Evolutionary conservation across 2,329 filamentous ascomycete genomes (phyloP).

Genomic region (Nothomitra cinnamomea): DNA sequence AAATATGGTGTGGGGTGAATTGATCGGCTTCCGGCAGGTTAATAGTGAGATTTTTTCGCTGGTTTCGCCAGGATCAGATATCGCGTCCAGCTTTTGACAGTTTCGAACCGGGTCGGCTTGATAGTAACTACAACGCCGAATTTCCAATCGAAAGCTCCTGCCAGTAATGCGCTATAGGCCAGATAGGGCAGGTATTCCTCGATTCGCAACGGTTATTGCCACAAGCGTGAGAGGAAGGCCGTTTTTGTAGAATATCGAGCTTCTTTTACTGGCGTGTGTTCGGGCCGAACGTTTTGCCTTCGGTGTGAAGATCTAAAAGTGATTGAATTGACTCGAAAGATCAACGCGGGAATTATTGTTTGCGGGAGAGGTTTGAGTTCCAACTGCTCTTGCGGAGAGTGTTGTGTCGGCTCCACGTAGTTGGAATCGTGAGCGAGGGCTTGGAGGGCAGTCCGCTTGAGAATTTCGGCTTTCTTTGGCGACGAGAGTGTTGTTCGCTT

Average conservation of each 20-base stretch:
- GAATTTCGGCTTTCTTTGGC: neutral
- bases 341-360: neutral
- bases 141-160: too few relatives aligned
- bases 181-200: too few relatives aligned
- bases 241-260: neutral
- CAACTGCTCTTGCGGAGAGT: neutral
- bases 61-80: too few relatives aligned
- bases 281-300: conserved; percentile 2
- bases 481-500: neutral
- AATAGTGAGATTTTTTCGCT: too few relatives aligned
- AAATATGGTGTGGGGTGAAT: too few relatives aligned
- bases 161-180: too few relatives aligned
- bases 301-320: neutral
- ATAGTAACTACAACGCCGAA: too few relatives aligned
- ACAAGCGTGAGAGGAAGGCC: neutral
- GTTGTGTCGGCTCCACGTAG: neutral
- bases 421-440: neutral
- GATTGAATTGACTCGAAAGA: neutral
- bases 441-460: too few relatives aligned
- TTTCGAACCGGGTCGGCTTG: too few relatives aligned
- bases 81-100: too few relatives aligned
- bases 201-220: neutral
- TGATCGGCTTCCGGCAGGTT: too few relatives aligned
- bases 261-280: neutral
- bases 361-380: neutral